These are phyloP conservation scores for Thalia dealbata DNA, from an alignment of 176 grass and related monocot species.

Conservation along the genomic window DNA sequence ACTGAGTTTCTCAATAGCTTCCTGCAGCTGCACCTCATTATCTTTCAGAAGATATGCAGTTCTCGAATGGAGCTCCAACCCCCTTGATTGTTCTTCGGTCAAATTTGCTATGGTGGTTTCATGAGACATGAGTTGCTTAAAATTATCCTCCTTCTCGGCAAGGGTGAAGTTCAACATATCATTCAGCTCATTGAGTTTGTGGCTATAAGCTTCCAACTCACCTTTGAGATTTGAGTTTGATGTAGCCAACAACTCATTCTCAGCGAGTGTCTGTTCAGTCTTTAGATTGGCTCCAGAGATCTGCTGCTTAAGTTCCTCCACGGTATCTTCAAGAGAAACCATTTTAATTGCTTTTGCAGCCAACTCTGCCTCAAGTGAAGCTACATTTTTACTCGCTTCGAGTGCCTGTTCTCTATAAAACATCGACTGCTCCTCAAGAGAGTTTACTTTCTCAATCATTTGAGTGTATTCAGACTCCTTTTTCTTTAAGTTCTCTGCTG, in stretches of 20 bases:
- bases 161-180: constrained; percentile 23
- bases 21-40: constrained; percentile 28
- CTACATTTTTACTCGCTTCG: constrained; percentile 38
- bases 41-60: constrained; percentile 32
- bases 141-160: constrained; percentile 43
- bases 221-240: constrained; percentile 39
- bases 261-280: constrained; percentile 42
- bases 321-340: constrained; percentile 40
- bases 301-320: constrained; percentile 43
- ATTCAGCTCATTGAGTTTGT: constrained; percentile 40
- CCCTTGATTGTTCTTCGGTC: constrained; percentile 36
- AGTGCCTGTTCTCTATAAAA: constrained; percentile 46
- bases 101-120: constrained; percentile 38
- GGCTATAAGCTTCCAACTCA: constrained; percentile 50
- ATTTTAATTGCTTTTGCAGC: constrained; percentile 60
- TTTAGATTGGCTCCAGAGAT: constrained; percentile 41
- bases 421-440: constrained; percentile 32
- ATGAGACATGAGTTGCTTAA: constrained; percentile 30
- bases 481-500: constrained; percentile 29
- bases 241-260: constrained; percentile 27
- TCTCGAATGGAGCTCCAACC: constrained; percentile 33
- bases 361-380: constrained; percentile 65
- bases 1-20: constrained; percentile 27
- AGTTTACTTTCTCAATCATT: constrained; percentile 47
- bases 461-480: constrained; percentile 44